A percentile compares a stretch with the other conserved stretches of the same genome.
Conservation (phyloP, 2,329 filamentous ascomycete genomes). For the Ascochyta fabae region DNA sequence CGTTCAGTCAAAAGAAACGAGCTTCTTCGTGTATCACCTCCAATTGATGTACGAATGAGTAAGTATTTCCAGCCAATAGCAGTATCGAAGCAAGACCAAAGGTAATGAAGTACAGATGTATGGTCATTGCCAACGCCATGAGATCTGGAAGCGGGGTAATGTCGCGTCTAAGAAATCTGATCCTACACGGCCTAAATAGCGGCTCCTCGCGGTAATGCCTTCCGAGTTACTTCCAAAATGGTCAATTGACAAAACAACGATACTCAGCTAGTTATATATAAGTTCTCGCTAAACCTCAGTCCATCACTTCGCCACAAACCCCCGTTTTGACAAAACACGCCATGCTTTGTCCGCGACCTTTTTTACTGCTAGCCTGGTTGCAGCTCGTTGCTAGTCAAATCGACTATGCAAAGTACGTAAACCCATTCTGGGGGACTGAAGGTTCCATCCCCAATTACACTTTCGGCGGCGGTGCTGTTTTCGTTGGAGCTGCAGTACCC, state of each 20-base stretch:
- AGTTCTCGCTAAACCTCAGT: not conserved
- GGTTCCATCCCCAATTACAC: slow-evolving; percentile 54
- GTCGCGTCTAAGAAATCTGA: not conserved
- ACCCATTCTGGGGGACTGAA: slow-evolving; percentile 59
- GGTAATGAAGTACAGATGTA: too few species aligned
- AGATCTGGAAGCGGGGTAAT: not conserved
- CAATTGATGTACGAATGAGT: too few species aligned
- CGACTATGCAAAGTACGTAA: slow-evolving; percentile 55
- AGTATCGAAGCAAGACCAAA: too few species aligned
- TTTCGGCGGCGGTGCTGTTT: slow-evolving; percentile 49
- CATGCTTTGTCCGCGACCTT: not conserved
- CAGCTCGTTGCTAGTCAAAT: not conserved
- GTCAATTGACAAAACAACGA: too few species aligned
- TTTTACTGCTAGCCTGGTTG: not conserved
- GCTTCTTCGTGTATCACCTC: too few species aligned
- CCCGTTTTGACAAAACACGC: not conserved
- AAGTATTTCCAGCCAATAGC: too few species aligned
- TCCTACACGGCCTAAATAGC: not conserved
- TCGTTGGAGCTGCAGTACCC: slow-evolving; percentile 42
- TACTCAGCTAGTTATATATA: too few species aligned
- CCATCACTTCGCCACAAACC: not conserved
- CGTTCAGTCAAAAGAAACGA: too few species aligned
- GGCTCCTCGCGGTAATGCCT: not conserved
- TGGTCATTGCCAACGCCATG: too few species aligned
- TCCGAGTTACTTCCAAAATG: too few species aligned